A percentile compares a stretch with the other conserved stretches of the same genome.
Conservation (phyloP, 345 rosid species). For the Citrus maxima region DNA sequence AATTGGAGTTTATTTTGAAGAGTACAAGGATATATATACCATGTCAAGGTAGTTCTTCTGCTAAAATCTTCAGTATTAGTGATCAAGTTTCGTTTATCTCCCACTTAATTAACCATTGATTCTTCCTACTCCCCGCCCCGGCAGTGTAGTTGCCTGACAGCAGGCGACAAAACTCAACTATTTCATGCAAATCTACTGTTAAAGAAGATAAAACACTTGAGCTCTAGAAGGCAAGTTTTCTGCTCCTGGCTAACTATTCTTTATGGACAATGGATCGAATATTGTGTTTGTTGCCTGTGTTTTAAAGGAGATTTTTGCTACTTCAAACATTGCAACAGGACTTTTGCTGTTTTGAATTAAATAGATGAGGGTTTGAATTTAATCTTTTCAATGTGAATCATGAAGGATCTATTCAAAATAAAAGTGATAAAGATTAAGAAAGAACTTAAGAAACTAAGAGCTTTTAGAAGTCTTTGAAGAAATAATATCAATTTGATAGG, state of each 20-base stretch:
- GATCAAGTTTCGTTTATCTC: too few relatives aligned
- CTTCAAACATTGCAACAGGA: neutral
- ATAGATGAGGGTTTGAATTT: too few relatives aligned
- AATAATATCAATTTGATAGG: neutral
- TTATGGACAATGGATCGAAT: neutral
- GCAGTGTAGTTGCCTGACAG: constrained; percentile 4
- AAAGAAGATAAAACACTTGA: constrained; percentile 23
- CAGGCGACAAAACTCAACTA: neutral
- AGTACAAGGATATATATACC: too few relatives aligned
- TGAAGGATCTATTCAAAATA: neutral
- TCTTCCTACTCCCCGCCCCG: too few relatives aligned
- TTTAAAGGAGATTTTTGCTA: neutral
- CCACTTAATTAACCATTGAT: too few relatives aligned
- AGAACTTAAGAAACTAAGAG: neutral
- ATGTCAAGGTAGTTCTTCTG: too few relatives aligned
- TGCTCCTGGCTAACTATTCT: neutral
- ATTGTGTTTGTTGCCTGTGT: neutral
- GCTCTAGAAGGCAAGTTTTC: constrained; percentile 33
- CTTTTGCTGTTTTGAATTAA: neutral
- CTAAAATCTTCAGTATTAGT: too few relatives aligned
- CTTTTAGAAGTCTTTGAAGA: neutral
- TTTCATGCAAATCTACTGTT: constrained; percentile 38
- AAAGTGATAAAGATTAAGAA: neutral
- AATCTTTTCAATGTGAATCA: neutral
- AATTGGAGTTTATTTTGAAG: too few relatives aligned